Evolutionary conservation across 2,329 filamentous ascomycete species (phyloP), one percentile per base, ranked within the genome.

Genomic region (Nannizzia gypsea): DNA sequence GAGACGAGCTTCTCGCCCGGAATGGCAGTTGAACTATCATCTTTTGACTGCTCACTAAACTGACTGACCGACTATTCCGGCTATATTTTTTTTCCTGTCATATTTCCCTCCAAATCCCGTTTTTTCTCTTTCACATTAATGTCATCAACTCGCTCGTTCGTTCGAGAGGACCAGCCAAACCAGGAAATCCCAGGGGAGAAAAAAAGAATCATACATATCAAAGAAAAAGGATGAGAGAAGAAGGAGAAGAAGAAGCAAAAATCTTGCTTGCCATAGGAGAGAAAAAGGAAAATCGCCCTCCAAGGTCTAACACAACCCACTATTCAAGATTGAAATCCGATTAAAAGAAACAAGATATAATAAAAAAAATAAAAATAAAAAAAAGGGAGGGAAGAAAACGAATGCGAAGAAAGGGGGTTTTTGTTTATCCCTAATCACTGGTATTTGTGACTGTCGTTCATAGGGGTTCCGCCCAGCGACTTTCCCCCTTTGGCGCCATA

Each of bases 401-500:
- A 36, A 36, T 36, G 31, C 2, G 31, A 36, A 36, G 2, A 36
- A 36, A 13, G 31, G 31, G 31, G 31, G 9, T 34, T 36, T 36
- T 34, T 34, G 31, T 36, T 36, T 36, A 36, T 36, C 31, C 8
- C 54, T 24, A 42, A 28, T 48, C 22, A 58, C 38, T 11, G 50
- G 61, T 66, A 72, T 56, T 67, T 67, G 65, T 73, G 74, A 5
- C 66, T 66, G 60, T 70, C 69, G 36, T 69, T 63, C 68, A 70
- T 68, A 3, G 68, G 59, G 28, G 67, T 66, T 3, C 68, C 71
- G 5, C 69, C 67, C 28, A 75, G 62, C 6, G 71, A 72, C 31
- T 63, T 63, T 6, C 72, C 74, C 22, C 68, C 69, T 28, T 69
- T 61, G 24, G 72, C 69, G 38, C 70, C 72, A 59, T 76, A 76